Evolutionary conservation across 495 filamentous ascomycete genomes (phyloP).

Genomic region (Tuber microsphaerosporum): DNA sequence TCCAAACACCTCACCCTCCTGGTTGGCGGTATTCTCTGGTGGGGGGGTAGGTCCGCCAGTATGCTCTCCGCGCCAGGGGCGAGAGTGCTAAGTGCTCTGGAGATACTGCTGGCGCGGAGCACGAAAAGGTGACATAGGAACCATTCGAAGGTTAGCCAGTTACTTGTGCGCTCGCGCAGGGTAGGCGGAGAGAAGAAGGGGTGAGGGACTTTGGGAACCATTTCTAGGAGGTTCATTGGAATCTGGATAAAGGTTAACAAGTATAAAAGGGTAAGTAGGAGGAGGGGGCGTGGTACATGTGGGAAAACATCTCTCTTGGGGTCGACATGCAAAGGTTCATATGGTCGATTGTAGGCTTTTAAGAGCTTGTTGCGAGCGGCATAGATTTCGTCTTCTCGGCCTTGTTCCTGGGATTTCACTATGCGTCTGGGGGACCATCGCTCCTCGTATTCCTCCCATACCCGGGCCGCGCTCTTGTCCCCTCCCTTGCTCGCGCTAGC

Average conservation of each 20-base stretch:
- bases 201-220: constrained; percentile 18
- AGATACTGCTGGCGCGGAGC: constrained; percentile 16
- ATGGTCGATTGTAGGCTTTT: constrained; percentile 8
- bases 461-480: background rate
- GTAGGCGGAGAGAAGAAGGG: constrained; percentile 13
- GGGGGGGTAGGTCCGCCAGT: constrained; percentile 45
- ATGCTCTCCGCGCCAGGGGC: constrained; percentile 44
- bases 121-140: constrained; percentile 25
- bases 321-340: background rate
- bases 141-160: constrained; percentile 31
- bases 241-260: background rate
- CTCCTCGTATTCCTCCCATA: constrained; percentile 8
- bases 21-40: constrained; percentile 33
- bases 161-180: background rate
- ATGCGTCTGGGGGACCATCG: constrained; percentile 4
- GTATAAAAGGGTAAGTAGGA: background rate
- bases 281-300: background rate
- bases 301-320: constrained; percentile 12
- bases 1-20: constrained; percentile 46
- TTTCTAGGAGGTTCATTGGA: constrained; percentile 29
- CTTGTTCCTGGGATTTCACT: background rate
- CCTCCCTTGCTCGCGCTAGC: background rate
- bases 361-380: constrained; percentile 8
- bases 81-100: constrained; percentile 15
- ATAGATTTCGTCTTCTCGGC: constrained; percentile 4